Evolutionary conservation across 2,329 filamentous ascomycete species (phyloP), one percentile per base, ranked within the genome.

Genomic region (Exophiala oligosperma): DNA sequence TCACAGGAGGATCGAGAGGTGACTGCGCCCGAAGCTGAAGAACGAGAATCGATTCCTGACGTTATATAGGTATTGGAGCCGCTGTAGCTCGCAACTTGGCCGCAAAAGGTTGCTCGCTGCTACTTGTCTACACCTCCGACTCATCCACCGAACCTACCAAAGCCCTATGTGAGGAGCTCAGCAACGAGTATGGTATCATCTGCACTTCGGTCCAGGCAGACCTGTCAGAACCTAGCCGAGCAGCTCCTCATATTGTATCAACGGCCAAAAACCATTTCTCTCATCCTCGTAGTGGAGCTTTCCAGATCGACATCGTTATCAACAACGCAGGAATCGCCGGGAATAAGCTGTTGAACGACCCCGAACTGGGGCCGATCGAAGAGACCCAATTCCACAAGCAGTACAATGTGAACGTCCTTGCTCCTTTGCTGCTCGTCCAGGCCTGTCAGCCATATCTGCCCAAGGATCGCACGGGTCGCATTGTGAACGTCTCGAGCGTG

Each of bases 1-100:
- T 94, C 48, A 94, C 91, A 1, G 91, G 91, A 56, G 88, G 86
- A 59, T 91, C 90, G 57, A 79, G 91, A 79, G 89, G 90, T 90
- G 79, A 29, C 4, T 23, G 28, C 23, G n/a, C 11, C 26, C 24
- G 17, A 17, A 11, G 6, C 9, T 26, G 28, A 29, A 29, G 11
- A 14, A 14, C 2, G 17, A 29, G 46, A 11, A 9, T 41, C 38
- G 52, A 35, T 9, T 12, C 47, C 51, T 49, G 29, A 57, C 48
- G 51, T 35, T 12, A 40, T 38, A n/a, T 63, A 91, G 90, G 90
- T 64, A 93, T 94, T 67, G 90, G 90, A 46, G 84, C 84, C 57
- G 84, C 84, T 14, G 83, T 84, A 65, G 86, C 87, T 49, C 81
- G 84, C 55, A 91, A 87, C 61, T 81, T 93, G n/a, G 88, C 88